These are phyloP conservation scores for Fusarium lateritium DNA, from an alignment of 2,329 filamentous ascomycete species.

Conservation along the genomic window DNA sequence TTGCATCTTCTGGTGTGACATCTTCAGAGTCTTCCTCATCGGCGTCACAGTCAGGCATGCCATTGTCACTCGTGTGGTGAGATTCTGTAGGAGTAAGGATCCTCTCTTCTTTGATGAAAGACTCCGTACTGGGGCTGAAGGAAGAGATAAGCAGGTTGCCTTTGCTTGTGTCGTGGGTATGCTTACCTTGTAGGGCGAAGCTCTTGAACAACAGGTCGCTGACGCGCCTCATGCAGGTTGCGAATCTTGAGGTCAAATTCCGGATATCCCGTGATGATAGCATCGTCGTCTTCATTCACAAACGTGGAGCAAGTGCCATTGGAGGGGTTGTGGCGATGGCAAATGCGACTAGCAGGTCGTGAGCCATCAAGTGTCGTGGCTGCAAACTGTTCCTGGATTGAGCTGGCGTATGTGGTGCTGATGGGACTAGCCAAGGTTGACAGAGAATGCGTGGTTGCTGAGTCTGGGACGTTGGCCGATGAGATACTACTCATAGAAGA, in stretches of 20 bases:
- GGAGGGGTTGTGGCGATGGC: conserved; percentile 54
- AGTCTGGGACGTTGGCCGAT: conserved; percentile 57
- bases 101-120: conserved; percentile 42
- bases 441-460: conserved; percentile 56
- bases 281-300: conserved; percentile 55
- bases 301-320: conserved; percentile 57
- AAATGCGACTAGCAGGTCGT: conserved; percentile 48
- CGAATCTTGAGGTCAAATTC: conserved; percentile 49
- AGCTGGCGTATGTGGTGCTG: conserved; percentile 55
- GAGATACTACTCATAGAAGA: conserved; percentile 58
- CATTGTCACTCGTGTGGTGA: not conserved
- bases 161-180: no score
- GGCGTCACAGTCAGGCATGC: conserved; percentile 12
- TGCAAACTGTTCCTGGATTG: conserved; percentile 53
- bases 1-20: conserved; percentile 53
- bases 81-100: conserved; percentile 39
- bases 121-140: conserved; percentile 37
- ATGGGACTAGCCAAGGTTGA: conserved; percentile 56
- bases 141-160: conserved; percentile 11
- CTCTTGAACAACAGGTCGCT: conserved; percentile 17
- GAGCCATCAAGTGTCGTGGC: conserved; percentile 45
- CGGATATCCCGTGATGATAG: conserved; percentile 47
- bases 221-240: conserved; percentile 28
- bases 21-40: conserved; percentile 46
- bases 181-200: conserved; percentile 33